A percentile compares a stretch with the other conserved stretches of the same genome.
Conservation (phyloP, 345 rosid species). For the Raphanus raphanistrum region DNA sequence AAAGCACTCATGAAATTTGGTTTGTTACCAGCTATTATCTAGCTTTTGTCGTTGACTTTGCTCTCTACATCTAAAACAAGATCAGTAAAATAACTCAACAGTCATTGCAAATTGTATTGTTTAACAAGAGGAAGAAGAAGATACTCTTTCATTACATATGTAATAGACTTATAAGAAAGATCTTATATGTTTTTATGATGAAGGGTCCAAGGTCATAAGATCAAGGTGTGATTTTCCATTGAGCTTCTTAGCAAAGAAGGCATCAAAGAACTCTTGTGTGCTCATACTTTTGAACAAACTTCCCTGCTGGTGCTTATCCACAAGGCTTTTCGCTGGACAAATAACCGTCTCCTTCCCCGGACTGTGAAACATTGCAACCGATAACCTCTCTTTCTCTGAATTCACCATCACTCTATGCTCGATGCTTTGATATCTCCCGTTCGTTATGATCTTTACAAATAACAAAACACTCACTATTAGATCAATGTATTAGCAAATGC, state of each 20-base stretch:
- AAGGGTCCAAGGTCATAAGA: constrained; percentile 2
- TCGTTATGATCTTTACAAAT: constrained; percentile 44
- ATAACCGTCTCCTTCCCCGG: constrained; percentile 38
- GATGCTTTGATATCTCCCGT: constrained; percentile 48
- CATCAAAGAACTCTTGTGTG: constrained; percentile 43
- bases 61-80: constrained; percentile 5
- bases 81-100: not conserved
- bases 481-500: not conserved
- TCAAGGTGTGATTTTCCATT: constrained; percentile 47
- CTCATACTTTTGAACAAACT: constrained; percentile 36
- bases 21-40: constrained; percentile 23
- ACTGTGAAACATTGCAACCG: constrained; percentile 46
- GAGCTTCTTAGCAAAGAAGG: constrained; percentile 47
- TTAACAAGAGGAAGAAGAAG: not conserved
- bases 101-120: not conserved
- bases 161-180: not conserved
- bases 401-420: constrained; percentile 54
- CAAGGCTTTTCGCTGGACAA: constrained; percentile 49
- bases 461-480: constrained; percentile 13
- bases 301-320: constrained; percentile 31
- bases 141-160: not conserved
- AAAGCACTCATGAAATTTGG: constrained; percentile 29
- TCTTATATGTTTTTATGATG: not conserved
- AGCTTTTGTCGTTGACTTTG: constrained; percentile 30
- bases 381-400: constrained; percentile 44